These are phyloP conservation scores for Alternaria triticimaculans DNA, from an alignment of 2,329 filamentous ascomycete species.

Conservation along the genomic window DNA sequence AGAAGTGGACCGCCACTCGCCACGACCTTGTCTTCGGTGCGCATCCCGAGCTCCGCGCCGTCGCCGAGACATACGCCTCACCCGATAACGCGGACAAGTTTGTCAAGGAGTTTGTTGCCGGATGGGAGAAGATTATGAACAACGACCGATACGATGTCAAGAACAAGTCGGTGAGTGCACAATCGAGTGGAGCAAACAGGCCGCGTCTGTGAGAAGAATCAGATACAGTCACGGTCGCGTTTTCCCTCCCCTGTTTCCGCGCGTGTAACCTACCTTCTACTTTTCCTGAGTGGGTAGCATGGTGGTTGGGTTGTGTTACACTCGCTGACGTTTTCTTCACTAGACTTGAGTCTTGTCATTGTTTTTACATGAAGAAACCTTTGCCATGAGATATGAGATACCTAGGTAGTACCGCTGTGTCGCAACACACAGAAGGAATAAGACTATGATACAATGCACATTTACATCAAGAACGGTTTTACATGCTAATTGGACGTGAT, in stretches of 20 bases:
- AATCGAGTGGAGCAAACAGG: constrained; percentile 32
- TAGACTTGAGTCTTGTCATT: constrained; percentile 13
- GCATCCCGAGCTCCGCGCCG: constrained; percentile 75
- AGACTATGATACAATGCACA: neutral
- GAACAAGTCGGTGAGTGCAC: constrained; percentile 42
- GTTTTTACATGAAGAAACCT: constrained; percentile 7
- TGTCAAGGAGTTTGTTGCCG: constrained; percentile 72
- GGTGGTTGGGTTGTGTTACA: constrained; percentile 13
- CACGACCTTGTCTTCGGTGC: constrained; percentile 74
- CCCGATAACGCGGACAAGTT: constrained; percentile 68
- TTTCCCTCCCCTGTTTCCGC: neutral
- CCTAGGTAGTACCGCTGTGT: constrained; percentile 10
- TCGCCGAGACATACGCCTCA: constrained; percentile 73
- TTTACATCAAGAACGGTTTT: neutral
- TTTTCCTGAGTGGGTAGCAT: constrained; percentile 2
- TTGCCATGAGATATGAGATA: constrained; percentile 6
- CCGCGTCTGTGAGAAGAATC: constrained; percentile 27
- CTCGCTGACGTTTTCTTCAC: constrained; percentile 12
- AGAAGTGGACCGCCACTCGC: constrained; percentile 74
- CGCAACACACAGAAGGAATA: neutral
- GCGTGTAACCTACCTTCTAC: neutral
- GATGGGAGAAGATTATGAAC: constrained; percentile 79
- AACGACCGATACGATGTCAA: constrained; percentile 70
- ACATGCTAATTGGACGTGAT: neutral
- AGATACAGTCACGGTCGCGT: constrained; percentile 6